Percentiles rank a stretch among this genome's conserved stretches.
Evolutionary conservation across 1,284 basidiomycete genomes (phyloP).

Genomic region (Boletus mariae): DNA sequence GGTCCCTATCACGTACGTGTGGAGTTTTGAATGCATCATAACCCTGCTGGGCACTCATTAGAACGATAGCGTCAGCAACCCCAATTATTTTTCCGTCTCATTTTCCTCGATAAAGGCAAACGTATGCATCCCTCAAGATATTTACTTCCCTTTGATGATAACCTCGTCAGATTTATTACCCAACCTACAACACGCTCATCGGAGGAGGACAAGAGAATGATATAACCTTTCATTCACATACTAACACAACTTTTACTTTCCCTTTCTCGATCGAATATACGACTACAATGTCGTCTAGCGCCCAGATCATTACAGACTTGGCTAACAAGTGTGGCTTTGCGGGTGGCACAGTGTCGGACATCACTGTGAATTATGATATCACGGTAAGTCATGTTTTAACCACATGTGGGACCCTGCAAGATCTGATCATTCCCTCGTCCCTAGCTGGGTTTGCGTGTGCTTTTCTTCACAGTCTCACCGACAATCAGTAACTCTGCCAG

Average conservation of each 20-base stretch:
- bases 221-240: slow-evolving; percentile 62
- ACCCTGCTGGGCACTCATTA: slow-evolving; percentile 8
- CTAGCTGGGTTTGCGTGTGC: slow-evolving; percentile 59
- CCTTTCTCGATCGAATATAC: slow-evolving; percentile 78
- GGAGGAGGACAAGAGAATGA: slow-evolving; percentile 66
- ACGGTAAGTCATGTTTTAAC: slow-evolving; percentile 39
- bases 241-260: slow-evolving; percentile 75
- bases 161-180: slow-evolving; percentile 62
- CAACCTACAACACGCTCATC: slow-evolving; percentile 57
- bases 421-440: slow-evolving; percentile 13
- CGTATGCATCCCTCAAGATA: slow-evolving; percentile 32
- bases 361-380: slow-evolving; percentile 70
- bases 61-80: slow-evolving; percentile 68
- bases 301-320: slow-evolving; percentile 62
- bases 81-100: slow-evolving; percentile 79
- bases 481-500: slow-evolving; percentile 62
- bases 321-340: slow-evolving; percentile 64
- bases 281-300: slow-evolving; percentile 53
- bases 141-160: slow-evolving; percentile 5
- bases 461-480: slow-evolving; percentile 68
- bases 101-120: slow-evolving; percentile 69
- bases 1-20: slow-evolving; percentile 62
- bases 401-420: background rate
- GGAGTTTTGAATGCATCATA: slow-evolving; percentile 1
- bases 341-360: slow-evolving; percentile 44